phyloP scores from a whole-genome alignment of 2,329 filamentous ascomycete species.

The Reticulascus tulasneorum region DNA sequence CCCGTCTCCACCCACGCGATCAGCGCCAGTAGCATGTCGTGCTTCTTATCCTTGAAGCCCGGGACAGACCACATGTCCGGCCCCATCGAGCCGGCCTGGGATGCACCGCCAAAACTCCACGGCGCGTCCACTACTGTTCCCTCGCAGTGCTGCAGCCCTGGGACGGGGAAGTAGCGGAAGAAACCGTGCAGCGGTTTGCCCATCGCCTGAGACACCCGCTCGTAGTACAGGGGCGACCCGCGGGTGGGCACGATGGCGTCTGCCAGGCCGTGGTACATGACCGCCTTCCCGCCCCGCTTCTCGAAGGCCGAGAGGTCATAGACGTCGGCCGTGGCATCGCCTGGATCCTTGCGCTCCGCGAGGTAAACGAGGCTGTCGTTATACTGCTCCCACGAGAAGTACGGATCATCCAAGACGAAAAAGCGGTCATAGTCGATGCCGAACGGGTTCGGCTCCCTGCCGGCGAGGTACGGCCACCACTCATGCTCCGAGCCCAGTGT shows the following conservation, averaged over 20 bases:
- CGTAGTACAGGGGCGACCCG: slow-evolving; percentile 45
- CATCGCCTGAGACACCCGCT: slow-evolving; percentile 42
- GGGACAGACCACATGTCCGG: slow-evolving; percentile 27
- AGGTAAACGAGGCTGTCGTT: slow-evolving; percentile 17
- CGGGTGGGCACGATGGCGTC: slow-evolving; percentile 39
- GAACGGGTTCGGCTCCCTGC: slow-evolving; percentile 13
- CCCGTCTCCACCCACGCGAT: slow-evolving; percentile 33
- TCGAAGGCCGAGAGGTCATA: slow-evolving; percentile 35
- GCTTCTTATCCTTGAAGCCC: slow-evolving; percentile 27
- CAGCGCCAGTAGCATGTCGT: slow-evolving; percentile 31
- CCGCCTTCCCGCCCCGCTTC: slow-evolving; percentile 37
- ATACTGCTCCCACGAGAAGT: slow-evolving; percentile 34
- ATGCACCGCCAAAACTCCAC: slow-evolving; percentile 28
- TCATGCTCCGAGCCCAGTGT: slow-evolving; percentile 39
- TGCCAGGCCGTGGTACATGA: slow-evolving; percentile 42
- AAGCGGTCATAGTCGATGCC: slow-evolving; percentile 30
- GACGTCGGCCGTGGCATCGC: slow-evolving; percentile 31
- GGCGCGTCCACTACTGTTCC: slow-evolving; percentile 25
- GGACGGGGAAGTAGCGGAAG: slow-evolving; percentile 47
- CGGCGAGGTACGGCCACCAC: slow-evolving; percentile 22
- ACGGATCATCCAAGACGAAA: slow-evolving; percentile 34
- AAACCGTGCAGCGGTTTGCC: slow-evolving; percentile 30
- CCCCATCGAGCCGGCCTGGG: slow-evolving; percentile 20
- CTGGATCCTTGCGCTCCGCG: slow-evolving; percentile 26
- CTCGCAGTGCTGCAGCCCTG: slow-evolving; percentile 47